These are phyloP conservation scores for Pelargonium exstipulatum DNA, from an alignment of 441 rosid genomes.

Conservation along the genomic window DNA sequence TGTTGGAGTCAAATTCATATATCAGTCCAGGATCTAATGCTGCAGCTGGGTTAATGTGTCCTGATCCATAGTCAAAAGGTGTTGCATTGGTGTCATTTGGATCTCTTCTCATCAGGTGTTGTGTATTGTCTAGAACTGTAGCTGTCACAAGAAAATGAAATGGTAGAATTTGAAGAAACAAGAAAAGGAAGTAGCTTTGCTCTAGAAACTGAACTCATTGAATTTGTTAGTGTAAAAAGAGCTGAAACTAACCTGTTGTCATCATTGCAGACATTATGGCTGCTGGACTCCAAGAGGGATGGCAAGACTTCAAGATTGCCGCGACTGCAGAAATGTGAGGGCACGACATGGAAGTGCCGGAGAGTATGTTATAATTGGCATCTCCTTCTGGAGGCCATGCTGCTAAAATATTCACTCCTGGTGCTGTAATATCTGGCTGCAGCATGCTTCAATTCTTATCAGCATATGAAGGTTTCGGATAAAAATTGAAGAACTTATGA, in stretches of 20 bases:
- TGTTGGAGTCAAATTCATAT: constrained; percentile 32
- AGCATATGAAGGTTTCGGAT: not conserved
- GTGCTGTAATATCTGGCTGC: constrained; percentile 51
- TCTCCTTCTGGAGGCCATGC: constrained; percentile 44
- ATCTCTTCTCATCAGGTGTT: constrained; percentile 26
- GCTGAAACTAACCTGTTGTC: constrained; percentile 39
- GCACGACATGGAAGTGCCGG: constrained; percentile 55
- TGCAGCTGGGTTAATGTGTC: constrained; percentile 40
- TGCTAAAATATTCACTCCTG: constrained; percentile 47
- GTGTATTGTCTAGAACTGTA: constrained; percentile 31
- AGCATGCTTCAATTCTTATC: constrained; percentile 10
- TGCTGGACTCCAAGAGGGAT: constrained; percentile 50
- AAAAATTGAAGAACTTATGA: not conserved
- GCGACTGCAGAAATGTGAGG: constrained; percentile 46
- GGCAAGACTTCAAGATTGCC: constrained; percentile 38
- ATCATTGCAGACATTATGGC: constrained; percentile 52
- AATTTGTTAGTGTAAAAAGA: not conserved
- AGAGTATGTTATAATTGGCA: constrained; percentile 35
- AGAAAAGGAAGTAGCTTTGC: not conserved
- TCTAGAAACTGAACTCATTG: not conserved
- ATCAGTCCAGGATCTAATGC: constrained; percentile 41
- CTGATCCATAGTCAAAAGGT: constrained; percentile 53
- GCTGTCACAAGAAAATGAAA: constrained; percentile 27
- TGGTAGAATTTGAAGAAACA: not conserved
- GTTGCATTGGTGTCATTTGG: constrained; percentile 34